Base-by-base conservation (phyloP, 129 eudicot species). In the Smallanthus sonchifolius region DNA sequence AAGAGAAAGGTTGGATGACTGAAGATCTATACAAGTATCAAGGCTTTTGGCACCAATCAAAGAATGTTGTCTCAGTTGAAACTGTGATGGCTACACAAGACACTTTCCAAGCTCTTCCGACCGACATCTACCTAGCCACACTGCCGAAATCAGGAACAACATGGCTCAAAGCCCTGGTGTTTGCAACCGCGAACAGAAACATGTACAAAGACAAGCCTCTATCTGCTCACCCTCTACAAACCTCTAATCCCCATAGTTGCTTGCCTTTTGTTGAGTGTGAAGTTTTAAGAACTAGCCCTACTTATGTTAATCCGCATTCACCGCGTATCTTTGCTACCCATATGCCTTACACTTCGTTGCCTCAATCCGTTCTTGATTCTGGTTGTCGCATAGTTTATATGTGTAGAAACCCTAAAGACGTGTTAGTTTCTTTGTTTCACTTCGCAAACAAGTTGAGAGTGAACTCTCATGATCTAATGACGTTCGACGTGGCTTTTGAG, bases 341-440 rank as follows among this genome's bases (percentile, higher is more conserved):
- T 43, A 68, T 83, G 1, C 80, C 86, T 9, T 72, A 65, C 72
- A 55, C 59, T 30, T 74, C 73, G 2, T 73, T 90, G 30, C 85
- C 91, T 0, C 34, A 44, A 11, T 78, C 92, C 1, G 39, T 87
- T 42, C 65, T 45, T 17, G 61, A 34, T 47, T 83, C 77, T 0
- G 75, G 68, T 14, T 78, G 85, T 60, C 75, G 69, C 4, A 9
- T 90, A 30, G 83, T 87, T 9, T 84, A 86, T 34, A 16, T 84
- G 42, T 80, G 85, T 42, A 55, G 96, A 48, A 79, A 90, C 28
- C 87, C 96, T 1, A 86, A 89, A 78, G 91, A 89, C 48, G 74
- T 83, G 13, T 30, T 89, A 0, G 77, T 82, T 42, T 89, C 96
- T 2, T 65, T 54, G 57, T 86, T 85, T 70, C 87, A 86, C 19